phyloP scores from a whole-genome alignment of 2,329 filamentous ascomycete genomes.

The Ophiostoma perfectum region DNA sequence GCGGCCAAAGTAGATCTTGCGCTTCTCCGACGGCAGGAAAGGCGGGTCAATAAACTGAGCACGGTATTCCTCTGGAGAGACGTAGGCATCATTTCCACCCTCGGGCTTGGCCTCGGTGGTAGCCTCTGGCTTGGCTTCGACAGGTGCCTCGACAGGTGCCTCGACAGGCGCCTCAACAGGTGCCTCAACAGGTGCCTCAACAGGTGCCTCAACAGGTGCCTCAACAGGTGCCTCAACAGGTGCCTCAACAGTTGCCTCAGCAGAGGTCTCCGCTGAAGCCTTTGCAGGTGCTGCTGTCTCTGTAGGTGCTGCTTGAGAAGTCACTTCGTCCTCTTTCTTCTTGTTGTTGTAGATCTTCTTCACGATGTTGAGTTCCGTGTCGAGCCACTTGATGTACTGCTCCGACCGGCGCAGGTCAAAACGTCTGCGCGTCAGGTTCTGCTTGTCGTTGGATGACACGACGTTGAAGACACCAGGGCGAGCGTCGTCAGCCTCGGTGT shows the following conservation, averaged over 20 bases:
- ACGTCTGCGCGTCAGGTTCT: conserved; percentile 67
- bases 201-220: background rate
- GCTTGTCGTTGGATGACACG: conserved; percentile 63
- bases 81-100: background rate
- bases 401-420: conserved; percentile 68
- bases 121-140: conserved; percentile 23
- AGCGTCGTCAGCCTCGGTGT: conserved; percentile 42
- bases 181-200: background rate
- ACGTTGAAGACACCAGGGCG: conserved; percentile 69
- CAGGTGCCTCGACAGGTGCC: background rate
- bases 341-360: conserved; percentile 45
- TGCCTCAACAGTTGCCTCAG: background rate
- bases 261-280: background rate
- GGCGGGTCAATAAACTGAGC: conserved; percentile 82
- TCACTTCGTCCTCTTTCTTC: background rate
- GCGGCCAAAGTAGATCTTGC: conserved; percentile 84
- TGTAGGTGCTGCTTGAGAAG: background rate
- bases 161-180: background rate
- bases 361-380: conserved; percentile 52
- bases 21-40: conserved; percentile 86
- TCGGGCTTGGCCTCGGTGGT: conserved; percentile 32
- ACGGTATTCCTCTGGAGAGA: conserved; percentile 59
- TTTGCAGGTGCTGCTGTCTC: background rate
- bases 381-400: conserved; percentile 70
- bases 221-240: background rate